Base-by-base conservation (phyloP, 2,329 filamentous ascomycete genomes). In the Byssothecium circinans region DNA sequence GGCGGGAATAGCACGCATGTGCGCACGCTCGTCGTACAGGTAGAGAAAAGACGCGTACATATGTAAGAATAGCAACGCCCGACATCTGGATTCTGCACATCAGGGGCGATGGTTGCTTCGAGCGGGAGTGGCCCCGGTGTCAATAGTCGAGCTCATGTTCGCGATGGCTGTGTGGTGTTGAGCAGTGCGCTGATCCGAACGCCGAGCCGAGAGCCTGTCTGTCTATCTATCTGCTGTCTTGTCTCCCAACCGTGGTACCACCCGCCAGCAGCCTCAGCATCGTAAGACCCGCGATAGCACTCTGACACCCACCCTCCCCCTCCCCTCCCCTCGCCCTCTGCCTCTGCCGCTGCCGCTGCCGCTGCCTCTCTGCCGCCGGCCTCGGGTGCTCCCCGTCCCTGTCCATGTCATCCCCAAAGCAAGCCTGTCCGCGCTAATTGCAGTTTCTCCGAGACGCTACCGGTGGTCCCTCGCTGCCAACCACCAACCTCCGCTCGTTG, bases 331-430 rank as follows among this genome's bases (percentile, higher is more conserved):
- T 46, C 50, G 58, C 53, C 57, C 52, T 57, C 54, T 50, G 49
- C 53, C 47, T 38, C 48, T 46, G 55, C 56, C 49, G 52, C 58
- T 41, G 49, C 42, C 40, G n/a, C n/a, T n/a, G n/a, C n/a, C n/a
- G n/a, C n/a, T n/a, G n/a, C 50, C 45, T 47, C 48, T 35, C 51
- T 41, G 53, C 52, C 49, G 41, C 54, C 58, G 65, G 65, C 59
- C 64, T 56, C 61, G 57, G 61, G 65, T 64, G 29, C 29, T 58
- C 51, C 60, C 58, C n/a, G n/a, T n/a, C n/a, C n/a, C n/a, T n/a
- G n/a, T n/a, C n/a, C 50, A 64, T 56, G 62, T 59, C 64, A 57
- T 53, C 53, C 43, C 47, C 44, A 51, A 43, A 41, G 49, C 43
- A 40, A 34, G 32, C 40, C 53, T 47, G 43, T 42, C 45, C 43